A percentile compares a stretch with the other conserved stretches of the same genome.
These are phyloP conservation scores for Chaetomiaceae sp. DNA, from an alignment of 2,329 filamentous ascomycete genomes.

Conservation along the genomic window DNA sequence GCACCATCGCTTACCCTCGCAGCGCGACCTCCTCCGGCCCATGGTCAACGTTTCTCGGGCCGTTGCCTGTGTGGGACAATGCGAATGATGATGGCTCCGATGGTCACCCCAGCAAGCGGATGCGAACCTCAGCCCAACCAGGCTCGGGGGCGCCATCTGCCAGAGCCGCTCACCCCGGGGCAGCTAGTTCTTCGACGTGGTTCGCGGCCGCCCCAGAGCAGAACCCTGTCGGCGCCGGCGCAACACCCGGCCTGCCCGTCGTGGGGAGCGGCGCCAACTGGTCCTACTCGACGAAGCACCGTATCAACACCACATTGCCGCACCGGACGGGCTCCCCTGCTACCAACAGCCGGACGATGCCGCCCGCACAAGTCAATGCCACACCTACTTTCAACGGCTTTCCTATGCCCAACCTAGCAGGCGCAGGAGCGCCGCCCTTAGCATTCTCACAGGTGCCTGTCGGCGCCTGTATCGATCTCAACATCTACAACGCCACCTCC, in stretches of 20 bases:
- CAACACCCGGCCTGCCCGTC: too few relatives aligned
- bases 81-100: slow-evolving; percentile 5
- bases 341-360: neutral
- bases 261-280: slow-evolving; percentile 7
- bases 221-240: too few relatives aligned
- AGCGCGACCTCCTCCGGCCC: neutral
- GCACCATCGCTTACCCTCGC: slow-evolving; percentile 8
- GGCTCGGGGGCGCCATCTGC: neutral
- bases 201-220: too few relatives aligned
- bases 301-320: slow-evolving; percentile 5
- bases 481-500: too few relatives aligned
- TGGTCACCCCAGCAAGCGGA: slow-evolving; percentile 28
- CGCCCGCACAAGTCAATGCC: neutral
- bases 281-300: slow-evolving; percentile 6
- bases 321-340: slow-evolving; percentile 9
- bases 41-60: neutral
- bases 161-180: neutral
- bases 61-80: neutral
- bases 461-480: neutral
- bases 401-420: neutral
- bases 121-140: slow-evolving; percentile 27
- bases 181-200: neutral
- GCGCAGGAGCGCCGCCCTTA: neutral
- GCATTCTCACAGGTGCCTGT: neutral
- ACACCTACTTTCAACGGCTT: neutral